Evolutionary conservation across 805 yeast species (phyloP).

Genomic region (Spathaspora sp.): DNA sequence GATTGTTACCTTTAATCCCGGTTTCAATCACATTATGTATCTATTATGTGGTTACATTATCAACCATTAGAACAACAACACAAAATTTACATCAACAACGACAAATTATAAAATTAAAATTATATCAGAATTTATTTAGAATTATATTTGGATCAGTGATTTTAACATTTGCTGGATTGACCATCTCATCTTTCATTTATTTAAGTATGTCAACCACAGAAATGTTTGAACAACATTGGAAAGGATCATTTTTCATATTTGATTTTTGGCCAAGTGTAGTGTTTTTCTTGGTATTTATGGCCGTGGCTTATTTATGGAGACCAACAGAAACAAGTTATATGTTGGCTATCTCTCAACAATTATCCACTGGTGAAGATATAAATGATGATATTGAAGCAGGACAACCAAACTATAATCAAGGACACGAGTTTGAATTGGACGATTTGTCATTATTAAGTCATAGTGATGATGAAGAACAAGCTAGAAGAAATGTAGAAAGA

Average conservation of each 20-base stretch:
- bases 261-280: conserved; percentile 96
- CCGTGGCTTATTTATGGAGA: conserved; percentile 91
- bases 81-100: conserved; percentile 70
- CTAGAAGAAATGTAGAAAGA: conserved; percentile 12
- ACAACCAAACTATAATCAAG: conserved; percentile 26
- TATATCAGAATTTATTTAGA: conserved; percentile 77
- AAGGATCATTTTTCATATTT: conserved; percentile 77
- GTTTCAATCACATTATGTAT: conserved; percentile 62
- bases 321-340: conserved; percentile 94
- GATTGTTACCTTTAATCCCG: conserved; percentile 66
- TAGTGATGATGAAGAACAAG: conserved; percentile 33
- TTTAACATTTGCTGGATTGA: conserved; percentile 65
- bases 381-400: conserved; percentile 25
- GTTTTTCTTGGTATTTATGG: conserved; percentile 77
- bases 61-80: conserved; percentile 72
- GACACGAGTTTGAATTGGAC: conserved; percentile 59
- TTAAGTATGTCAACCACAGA: conserved; percentile 73
- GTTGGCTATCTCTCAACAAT: conserved; percentile 90
- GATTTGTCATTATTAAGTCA: conserved; percentile 53
- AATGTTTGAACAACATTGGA: conserved; percentile 86
- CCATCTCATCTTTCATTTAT: conserved; percentile 64
- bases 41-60: conserved; percentile 72
- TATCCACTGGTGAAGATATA: conserved; percentile 66
- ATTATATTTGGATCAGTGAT: conserved; percentile 72
- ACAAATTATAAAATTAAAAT: conserved; percentile 83